Evolutionary conservation across 768 basidiomycete species (phyloP).

Genomic region (Neoboletus brunneissimus): DNA sequence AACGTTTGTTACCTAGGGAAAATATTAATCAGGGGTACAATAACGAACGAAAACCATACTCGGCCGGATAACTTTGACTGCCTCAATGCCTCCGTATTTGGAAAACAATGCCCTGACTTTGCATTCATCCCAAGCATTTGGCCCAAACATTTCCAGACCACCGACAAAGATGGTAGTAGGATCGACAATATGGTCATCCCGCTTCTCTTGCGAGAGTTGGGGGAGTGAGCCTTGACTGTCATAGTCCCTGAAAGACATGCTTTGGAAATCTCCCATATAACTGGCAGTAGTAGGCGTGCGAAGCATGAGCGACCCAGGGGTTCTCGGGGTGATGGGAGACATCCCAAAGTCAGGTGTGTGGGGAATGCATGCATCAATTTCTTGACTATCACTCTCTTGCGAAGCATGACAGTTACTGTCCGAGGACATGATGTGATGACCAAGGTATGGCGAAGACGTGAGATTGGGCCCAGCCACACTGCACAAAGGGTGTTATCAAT

Average conservation of each 20-base stretch:
- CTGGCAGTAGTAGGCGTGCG: slow-evolving; percentile 45
- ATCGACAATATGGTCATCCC: slow-evolving; percentile 48
- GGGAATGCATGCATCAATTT: slow-evolving; percentile 36
- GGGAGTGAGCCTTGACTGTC: slow-evolving; percentile 20
- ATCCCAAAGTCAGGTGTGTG: slow-evolving; percentile 45
- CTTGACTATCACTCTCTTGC: slow-evolving; percentile 32
- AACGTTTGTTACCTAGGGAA: slow-evolving; percentile 51
- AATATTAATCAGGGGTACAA: not conserved
- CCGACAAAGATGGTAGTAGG: slow-evolving; percentile 75
- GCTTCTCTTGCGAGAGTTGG: slow-evolving; percentile 23
- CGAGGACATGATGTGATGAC: slow-evolving; percentile 13
- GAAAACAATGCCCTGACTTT: slow-evolving; percentile 58
- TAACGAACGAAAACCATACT: slow-evolving; percentile 40
- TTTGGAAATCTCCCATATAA: slow-evolving; percentile 35
- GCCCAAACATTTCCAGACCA: slow-evolving; percentile 63
- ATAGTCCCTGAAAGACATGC: slow-evolving; percentile 23
- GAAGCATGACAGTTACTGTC: slow-evolving; percentile 16
- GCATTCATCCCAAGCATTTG: slow-evolving; percentile 66
- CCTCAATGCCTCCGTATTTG: slow-evolving; percentile 62
- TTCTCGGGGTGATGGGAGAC: slow-evolving; percentile 52
- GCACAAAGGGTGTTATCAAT: slow-evolving; percentile 4
- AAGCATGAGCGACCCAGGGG: slow-evolving; percentile 47
- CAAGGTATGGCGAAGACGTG: slow-evolving; percentile 14
- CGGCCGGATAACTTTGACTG: slow-evolving; percentile 63
- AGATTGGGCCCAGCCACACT: slow-evolving; percentile 13